Percentiles rank a stretch among this genome's conserved stretches.
These are phyloP conservation scores for Candida xyloterini DNA, from an alignment of 805 yeast species.

Conservation along the genomic window DNA sequence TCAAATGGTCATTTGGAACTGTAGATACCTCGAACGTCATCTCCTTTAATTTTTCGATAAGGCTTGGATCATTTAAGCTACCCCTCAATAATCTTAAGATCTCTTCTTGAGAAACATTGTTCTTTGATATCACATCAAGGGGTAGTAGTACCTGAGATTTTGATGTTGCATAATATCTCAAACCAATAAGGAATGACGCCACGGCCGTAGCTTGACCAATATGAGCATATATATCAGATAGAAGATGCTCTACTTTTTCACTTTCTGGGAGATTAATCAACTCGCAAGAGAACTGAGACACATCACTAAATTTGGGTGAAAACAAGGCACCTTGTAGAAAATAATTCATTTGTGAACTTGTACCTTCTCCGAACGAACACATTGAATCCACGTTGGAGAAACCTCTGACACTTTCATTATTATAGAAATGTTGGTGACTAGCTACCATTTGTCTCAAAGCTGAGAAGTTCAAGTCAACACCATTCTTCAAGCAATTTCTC, in stretches of 20 bases:
- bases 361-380: constrained; percentile 78
- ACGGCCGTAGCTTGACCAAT: constrained; percentile 79
- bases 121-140: constrained; percentile 50
- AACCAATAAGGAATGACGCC: constrained; percentile 59
- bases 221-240: constrained; percentile 70
- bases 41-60: constrained; percentile 42
- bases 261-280: constrained; percentile 44
- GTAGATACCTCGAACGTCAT: constrained; percentile 69
- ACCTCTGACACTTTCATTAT: constrained; percentile 43
- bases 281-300: constrained; percentile 37
- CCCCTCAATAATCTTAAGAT: constrained; percentile 49
- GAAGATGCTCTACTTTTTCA: constrained; percentile 24
- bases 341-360: constrained; percentile 70
- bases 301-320: constrained; percentile 57
- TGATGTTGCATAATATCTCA: constrained; percentile 51
- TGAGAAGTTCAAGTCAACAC: constrained; percentile 48
- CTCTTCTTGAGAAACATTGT: constrained; percentile 61
- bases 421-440: constrained; percentile 53
- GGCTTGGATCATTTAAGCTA: constrained; percentile 26
- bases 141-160: constrained; percentile 61
- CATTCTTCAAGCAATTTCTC: constrained; percentile 48
- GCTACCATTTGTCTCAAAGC: constrained; percentile 59
- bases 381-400: constrained; percentile 47
- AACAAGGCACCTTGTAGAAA: constrained; percentile 56
- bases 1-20: constrained; percentile 74